Percentiles rank a stretch among this genome's conserved stretches.
Evolutionary conservation across 306 rosid species (phyloP).

Genomic region (Herpetospermum pedunculosum): DNA sequence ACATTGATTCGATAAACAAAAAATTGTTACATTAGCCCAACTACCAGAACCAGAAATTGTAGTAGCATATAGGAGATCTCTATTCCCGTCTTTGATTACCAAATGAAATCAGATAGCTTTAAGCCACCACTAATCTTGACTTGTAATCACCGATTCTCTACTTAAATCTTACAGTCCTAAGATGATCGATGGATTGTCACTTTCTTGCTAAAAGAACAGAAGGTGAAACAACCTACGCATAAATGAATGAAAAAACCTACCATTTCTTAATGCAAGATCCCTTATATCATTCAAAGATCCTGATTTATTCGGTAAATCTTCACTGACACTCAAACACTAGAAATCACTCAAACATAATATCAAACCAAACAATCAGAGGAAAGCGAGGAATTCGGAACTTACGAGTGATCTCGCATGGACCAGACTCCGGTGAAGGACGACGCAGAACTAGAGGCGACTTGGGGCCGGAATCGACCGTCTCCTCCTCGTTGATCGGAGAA

Average conservation of each 20-base stretch:
- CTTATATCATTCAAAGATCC: neutral
- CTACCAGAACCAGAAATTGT: neutral
- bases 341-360: neutral
- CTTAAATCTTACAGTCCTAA: neutral
- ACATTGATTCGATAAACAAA: neutral
- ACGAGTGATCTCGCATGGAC: conserved; percentile 79
- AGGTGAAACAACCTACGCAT: neutral
- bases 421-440: conserved; percentile 40
- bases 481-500: conserved; percentile 20
- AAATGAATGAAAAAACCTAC: neutral
- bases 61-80: neutral
- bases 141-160: neutral
- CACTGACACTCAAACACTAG: neutral
- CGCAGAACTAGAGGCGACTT: conserved; percentile 41
- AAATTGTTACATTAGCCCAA: neutral
- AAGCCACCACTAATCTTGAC: neutral
- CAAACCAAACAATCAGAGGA: neutral
- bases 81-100: neutral
- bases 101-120: neutral
- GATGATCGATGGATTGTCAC: neutral
- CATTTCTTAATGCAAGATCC: too few species aligned
- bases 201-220: neutral
- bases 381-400: neutral
- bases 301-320: neutral
- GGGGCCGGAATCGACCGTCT: conserved; percentile 10